These are phyloP conservation scores for Entomortierella beljakovae DNA, from an alignment of 192 early-diverging fungal species.

Conservation along the genomic window DNA sequence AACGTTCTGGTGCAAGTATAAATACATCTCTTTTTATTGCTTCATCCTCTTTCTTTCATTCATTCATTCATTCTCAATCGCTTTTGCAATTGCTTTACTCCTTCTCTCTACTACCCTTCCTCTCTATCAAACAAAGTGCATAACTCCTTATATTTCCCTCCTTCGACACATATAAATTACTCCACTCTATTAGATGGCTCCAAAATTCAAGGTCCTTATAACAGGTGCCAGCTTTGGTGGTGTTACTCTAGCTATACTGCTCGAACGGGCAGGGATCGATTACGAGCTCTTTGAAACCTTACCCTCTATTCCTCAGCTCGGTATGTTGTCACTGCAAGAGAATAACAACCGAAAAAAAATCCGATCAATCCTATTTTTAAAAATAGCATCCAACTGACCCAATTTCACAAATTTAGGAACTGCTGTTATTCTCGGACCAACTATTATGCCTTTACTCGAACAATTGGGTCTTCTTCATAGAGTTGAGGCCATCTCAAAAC, in stretches of 20 bases:
- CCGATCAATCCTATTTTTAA: neutral
- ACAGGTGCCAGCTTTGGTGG: constrained; percentile 32
- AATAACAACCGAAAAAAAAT: too few species aligned
- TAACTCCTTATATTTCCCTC: neutral
- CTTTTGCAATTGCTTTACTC: neutral
- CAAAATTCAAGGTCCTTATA: constrained; percentile 26
- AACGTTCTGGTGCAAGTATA: too few species aligned
- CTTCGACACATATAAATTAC: neutral
- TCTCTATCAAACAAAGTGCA: too few species aligned
- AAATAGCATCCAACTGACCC: too few species aligned
- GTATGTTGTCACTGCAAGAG: neutral
- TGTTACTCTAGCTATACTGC: constrained; percentile 28
- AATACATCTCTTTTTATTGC: neutral
- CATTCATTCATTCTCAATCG: neutral
- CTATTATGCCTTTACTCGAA: constrained; percentile 26
- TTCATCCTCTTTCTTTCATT: neutral
- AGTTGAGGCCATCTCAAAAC: constrained; percentile 18
- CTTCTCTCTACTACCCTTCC: neutral
- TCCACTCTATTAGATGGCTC: constrained; percentile 10
- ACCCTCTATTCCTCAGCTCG: constrained; percentile 1
- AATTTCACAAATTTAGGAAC: constrained; percentile 8
- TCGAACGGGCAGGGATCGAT: constrained; percentile 27
- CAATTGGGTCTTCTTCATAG: constrained; percentile 25
- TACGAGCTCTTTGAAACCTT: constrained; percentile 18
- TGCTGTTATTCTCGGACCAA: constrained; percentile 25